These are phyloP conservation scores for Cornus florida DNA, from an alignment of 148 eudicot species.

Conservation along the genomic window DNA sequence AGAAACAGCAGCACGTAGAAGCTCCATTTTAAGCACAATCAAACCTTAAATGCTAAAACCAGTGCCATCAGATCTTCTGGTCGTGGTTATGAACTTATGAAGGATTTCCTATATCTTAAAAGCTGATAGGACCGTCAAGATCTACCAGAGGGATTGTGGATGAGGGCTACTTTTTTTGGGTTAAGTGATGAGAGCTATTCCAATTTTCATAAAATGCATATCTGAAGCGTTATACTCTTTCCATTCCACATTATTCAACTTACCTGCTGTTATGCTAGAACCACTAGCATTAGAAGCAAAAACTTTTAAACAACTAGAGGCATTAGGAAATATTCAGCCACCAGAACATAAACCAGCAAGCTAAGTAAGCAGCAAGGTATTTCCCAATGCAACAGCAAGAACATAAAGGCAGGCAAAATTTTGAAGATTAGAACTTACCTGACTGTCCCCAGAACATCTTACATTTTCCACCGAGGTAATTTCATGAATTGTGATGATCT, in stretches of 20 bases:
- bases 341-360: not conserved
- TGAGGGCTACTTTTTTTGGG: too few relatives aligned
- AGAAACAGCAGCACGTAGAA: too few relatives aligned
- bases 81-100: too few relatives aligned
- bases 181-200: too few relatives aligned
- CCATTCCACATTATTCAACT: not conserved
- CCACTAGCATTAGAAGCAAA: not conserved
- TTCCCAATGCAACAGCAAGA: not conserved
- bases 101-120: too few relatives aligned
- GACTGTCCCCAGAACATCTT: conserved; percentile 20
- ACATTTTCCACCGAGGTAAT: conserved; percentile 32
- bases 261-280: not conserved
- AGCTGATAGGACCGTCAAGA: too few relatives aligned
- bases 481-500: conserved; percentile 39
- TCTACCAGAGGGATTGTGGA: too few relatives aligned
- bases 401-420: not conserved
- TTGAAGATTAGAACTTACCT: conserved; percentile 19
- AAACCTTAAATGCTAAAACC: too few relatives aligned
- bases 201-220: too few relatives aligned
- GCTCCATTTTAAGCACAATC: too few relatives aligned
- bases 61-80: too few relatives aligned
- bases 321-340: not conserved
- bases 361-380: not conserved
- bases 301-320: not conserved
- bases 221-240: not conserved